Percentiles rank a stretch among this genome's conserved stretches.
Conservation (phyloP, 768 basidiomycete species). For the Cyathus striatus region DNA sequence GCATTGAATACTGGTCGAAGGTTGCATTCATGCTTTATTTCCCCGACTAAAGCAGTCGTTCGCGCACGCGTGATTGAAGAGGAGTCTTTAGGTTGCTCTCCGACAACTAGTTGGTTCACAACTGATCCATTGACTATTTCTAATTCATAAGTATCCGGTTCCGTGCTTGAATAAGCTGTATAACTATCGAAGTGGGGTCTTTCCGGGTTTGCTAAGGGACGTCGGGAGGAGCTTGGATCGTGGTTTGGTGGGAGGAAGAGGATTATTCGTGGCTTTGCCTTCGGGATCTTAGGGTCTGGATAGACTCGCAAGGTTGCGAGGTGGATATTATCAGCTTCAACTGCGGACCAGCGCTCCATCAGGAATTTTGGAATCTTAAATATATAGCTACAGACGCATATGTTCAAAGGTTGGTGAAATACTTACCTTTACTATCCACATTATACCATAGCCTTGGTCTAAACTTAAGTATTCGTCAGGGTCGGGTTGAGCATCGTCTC, state of each 20-base stretch:
- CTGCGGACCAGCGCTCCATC: slow-evolving; percentile 79
- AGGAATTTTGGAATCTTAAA: slow-evolving; percentile 89
- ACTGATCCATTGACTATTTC: slow-evolving; percentile 83
- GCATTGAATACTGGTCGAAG: slow-evolving; percentile 65
- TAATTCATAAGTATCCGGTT: slow-evolving; percentile 77
- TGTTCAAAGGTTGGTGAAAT: background rate
- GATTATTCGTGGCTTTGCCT: slow-evolving; percentile 54
- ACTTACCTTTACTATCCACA: slow-evolving; percentile 84
- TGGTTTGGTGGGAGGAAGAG: slow-evolving; percentile 61
- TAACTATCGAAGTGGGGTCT: slow-evolving; percentile 32
- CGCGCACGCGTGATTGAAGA: slow-evolving; percentile 56
- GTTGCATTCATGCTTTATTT: slow-evolving; percentile 78
- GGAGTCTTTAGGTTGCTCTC: slow-evolving; percentile 71
- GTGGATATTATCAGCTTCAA: slow-evolving; percentile 69
- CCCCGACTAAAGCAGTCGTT: slow-evolving; percentile 73
- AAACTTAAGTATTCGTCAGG: slow-evolving; percentile 82
- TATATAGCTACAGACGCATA: slow-evolving; percentile 19
- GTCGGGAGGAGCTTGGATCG: slow-evolving; percentile 75
- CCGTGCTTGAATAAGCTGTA: slow-evolving; percentile 28
- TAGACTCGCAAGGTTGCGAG: slow-evolving; percentile 87
- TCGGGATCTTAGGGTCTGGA: slow-evolving; percentile 67
- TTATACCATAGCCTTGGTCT: slow-evolving; percentile 65
- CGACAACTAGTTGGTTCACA: slow-evolving; percentile 82
- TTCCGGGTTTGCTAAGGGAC: slow-evolving; percentile 44
- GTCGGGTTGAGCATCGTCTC: slow-evolving; percentile 61